Conservation (phyloP, 305 asterid genomes). For the Salvia sclarea region DNA sequence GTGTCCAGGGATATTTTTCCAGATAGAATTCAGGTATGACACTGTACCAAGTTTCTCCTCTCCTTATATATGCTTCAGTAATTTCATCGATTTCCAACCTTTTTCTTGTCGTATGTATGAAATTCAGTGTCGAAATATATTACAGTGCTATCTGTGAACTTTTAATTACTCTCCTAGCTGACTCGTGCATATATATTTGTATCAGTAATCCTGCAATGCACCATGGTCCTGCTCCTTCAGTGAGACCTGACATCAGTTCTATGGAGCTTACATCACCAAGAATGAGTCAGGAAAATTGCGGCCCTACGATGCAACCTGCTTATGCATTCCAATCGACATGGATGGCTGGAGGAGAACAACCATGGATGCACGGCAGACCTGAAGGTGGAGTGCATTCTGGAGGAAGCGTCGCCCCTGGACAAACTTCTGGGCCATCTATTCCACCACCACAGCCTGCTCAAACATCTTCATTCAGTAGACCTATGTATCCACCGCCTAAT, state of each 20-base stretch:
- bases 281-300: slow-evolving; percentile 56
- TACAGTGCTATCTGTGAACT: slow-evolving; percentile 20
- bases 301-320: slow-evolving; percentile 51
- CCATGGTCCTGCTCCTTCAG: slow-evolving; percentile 42
- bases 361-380: slow-evolving; percentile 50
- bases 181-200: slow-evolving; percentile 30
- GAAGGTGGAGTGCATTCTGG: slow-evolving; percentile 60
- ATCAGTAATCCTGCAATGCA: slow-evolving; percentile 58
- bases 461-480: slow-evolving; percentile 52
- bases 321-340: slow-evolving; percentile 64
- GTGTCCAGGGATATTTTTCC: slow-evolving; percentile 65
- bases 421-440: slow-evolving; percentile 51
- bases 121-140: slow-evolving; percentile 18
- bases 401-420: slow-evolving; percentile 48
- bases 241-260: slow-evolving; percentile 51
- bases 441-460: slow-evolving; percentile 65
- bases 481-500: slow-evolving; percentile 63
- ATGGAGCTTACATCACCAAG: slow-evolving; percentile 79
- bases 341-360: slow-evolving; percentile 52
- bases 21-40: slow-evolving; percentile 60
- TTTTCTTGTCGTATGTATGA: slow-evolving; percentile 15
- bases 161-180: slow-evolving; percentile 29
- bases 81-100: slow-evolving; percentile 13
- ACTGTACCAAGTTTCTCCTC: slow-evolving; percentile 18
- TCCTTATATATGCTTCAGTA: slow-evolving; percentile 20